Base-by-base conservation (phyloP, 2,329 filamentous ascomycete species). In the Fusarium fujikuroi region DNA sequence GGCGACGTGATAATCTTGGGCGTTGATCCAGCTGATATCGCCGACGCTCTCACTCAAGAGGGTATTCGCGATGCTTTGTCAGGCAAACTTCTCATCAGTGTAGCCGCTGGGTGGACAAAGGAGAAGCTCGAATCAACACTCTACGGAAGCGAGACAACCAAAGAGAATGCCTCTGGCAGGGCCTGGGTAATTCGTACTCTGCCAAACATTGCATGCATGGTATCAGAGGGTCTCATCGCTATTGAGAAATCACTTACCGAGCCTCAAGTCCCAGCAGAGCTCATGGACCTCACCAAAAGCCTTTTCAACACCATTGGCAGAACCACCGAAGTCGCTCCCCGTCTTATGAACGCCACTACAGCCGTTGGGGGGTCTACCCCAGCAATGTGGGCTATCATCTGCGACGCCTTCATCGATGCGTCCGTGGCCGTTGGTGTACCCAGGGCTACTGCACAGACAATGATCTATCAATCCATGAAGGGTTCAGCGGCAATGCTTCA, bases 401-500 rank as follows among this genome's bases (percentile, higher is more conserved):
- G 87, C 18, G 89, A 91, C 70, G 87, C 87, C 1, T 82, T 90
- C 60, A 87, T 88, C 5, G 89, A 91, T 66, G 89, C 88, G 0
- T 87, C 86, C 0, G 88, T 91, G 1, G 88, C 89, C 1, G 89
- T 90, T 80, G 89, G 89, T 0, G 76, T 91, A 21, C 88, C 88
- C 1, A 79, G 88, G 16, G 85, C 85, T 5, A 84, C 87, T 72
- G 89, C 89, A 1, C 86, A 88, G 67, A 79, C 85, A 7, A 90
- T 91, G 86, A 87, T 88, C 64, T 87, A 87, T 18, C 89, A 91
- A 79, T 87, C 87, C 3, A 89, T 90, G 86, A 82, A 84, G 53
- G 89, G 89, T 2, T 88, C 88, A 0, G 87, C 88, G 0, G 85
- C 84, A 60, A 84, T 91, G 44, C 80, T 90, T 42, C 84, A 82